Evolutionary conservation across 2,329 filamentous ascomycete genomes (phyloP), one percentile per base, ranked within the genome.

Genomic region (Epichloe brachyelytri): DNA sequence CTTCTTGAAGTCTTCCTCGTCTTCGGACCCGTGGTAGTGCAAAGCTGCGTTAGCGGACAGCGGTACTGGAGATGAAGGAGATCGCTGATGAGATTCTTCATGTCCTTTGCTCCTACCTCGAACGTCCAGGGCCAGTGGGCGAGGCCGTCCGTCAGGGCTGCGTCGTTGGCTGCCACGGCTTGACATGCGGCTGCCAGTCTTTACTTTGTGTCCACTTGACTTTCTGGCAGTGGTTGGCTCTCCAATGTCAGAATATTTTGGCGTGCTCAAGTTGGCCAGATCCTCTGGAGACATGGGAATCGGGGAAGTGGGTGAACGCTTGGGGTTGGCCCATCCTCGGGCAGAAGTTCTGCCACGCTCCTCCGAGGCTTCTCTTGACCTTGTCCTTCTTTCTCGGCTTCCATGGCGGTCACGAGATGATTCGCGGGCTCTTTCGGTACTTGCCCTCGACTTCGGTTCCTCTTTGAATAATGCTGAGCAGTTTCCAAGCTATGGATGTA

Each of bases 211-310:
- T 36, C 57, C 63, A 53, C 62, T 65, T 7, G 68, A 62, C 59
- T 76, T 78, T 26, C 69, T 68, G 36, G 71, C 68, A 0, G 73
- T 75, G 41, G 60, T 57, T 4, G 74, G 71, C 19, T 76, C 74
- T 17, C 58, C 63, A 2, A 57, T 55, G 2, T 63, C 61, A 6
- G 48, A 62, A 56, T 60, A 59, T 30, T 61, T 68, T 1, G 74
- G 71, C 1, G 71, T 78, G 55, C 76, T 78, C 47, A 85, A 66
- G 58, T 78, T 83, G 61, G 81, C 79, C 53, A 87, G 64, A 60
- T 96, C 89, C 59, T 95, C 88, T 0, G 89, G 89, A 3, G 90
- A 95, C 90, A 96, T 96, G 3, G 90, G 88, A 2, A 95, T 78
- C 0, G 91, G 91, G 0, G 91, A 96, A 2, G 88, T 94, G 1